Evolutionary conservation across 768 basidiomycete genomes (phyloP), one percentile per base, ranked within the genome.

Genomic region (Megacollybia marginata): DNA sequence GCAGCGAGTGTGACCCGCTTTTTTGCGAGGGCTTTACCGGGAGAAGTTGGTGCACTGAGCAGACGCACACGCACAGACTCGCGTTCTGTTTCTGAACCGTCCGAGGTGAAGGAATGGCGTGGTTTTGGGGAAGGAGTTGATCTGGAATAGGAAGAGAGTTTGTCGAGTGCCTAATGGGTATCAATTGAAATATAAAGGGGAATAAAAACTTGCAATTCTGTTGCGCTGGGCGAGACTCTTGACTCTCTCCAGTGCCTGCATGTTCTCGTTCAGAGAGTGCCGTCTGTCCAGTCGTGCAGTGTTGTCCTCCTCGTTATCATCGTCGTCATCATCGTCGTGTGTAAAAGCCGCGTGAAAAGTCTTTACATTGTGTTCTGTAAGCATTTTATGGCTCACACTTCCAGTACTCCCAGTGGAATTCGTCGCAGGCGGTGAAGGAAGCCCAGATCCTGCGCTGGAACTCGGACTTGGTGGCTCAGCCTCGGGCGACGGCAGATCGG

Each of bases 81-180:
- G 42, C 85, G 80, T 63, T 91, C 89, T 0, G 88, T 91, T 63
- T 90, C 89, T 2, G 87, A 90, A 32, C 88, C 88, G 7, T 88
- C 90, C 38, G 48, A 74, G 73, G 32, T 65, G 55, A 45, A 68
- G 56, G 69, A 50, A 18, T 72, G 62, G 55, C 62, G 62, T 53
- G 52, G 51, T 42, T 57, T 51, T 2, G 77, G 82, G 10, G 82
- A 78, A 5, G 82, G 79, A 50, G 68, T 72, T 28, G 81, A 64
- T 49, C 82, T 75, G 49, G 73, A 77, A 50, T 73, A 74, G 3
- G 73, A 74, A 45, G 80, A 74, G 32, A 89, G 75, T 65, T 85
- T 87, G 63, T 85, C 80, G 46, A 88, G 65, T 36, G 80, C 81
- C 85, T 85, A 55, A 19, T 52, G 32, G 32, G 40, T 42, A 45